Evolutionary conservation across 2,329 filamentous ascomycete genomes (phyloP).

Genomic region (Pleurostoma richardsiae): DNA sequence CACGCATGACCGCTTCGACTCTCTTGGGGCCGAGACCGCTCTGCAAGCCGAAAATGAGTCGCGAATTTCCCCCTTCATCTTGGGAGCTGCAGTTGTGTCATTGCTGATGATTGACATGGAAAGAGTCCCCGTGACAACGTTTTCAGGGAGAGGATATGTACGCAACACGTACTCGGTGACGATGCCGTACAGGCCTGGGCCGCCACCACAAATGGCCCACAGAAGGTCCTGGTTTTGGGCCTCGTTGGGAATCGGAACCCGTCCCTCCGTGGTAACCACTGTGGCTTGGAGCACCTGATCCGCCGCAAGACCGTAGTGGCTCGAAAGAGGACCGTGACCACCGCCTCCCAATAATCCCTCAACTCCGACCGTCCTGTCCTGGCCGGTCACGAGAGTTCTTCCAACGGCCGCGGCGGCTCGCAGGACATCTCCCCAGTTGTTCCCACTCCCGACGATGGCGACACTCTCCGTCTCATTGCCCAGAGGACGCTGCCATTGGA

Average conservation of each 20-base stretch:
- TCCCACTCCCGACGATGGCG: too few species aligned
- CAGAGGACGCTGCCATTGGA: too few species aligned
- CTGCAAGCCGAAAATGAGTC: neutral
- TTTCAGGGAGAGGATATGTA: neutral
- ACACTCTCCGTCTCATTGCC: too few species aligned
- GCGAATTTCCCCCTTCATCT: neutral
- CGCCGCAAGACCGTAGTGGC: slow-evolving; percentile 33
- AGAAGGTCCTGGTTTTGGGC: slow-evolving; percentile 39
- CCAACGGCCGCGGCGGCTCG: too few species aligned
- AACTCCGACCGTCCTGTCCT: too few species aligned
- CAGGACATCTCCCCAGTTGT: too few species aligned
- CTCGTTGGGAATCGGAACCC: slow-evolving; percentile 32
- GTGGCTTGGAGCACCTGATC: slow-evolving; percentile 47
- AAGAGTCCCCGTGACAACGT: neutral
- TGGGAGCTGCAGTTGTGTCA: neutral
- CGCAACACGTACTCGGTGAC: slow-evolving; percentile 16
- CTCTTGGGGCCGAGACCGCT: neutral
- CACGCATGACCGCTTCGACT: neutral
- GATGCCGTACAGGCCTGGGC: slow-evolving; percentile 37
- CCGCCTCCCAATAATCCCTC: slow-evolving; percentile 24
- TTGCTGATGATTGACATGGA: neutral
- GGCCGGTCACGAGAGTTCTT: too few species aligned
- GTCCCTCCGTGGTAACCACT: slow-evolving; percentile 38
- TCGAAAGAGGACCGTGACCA: slow-evolving; percentile 43
- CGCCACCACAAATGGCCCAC: slow-evolving; percentile 43